Evolutionary conservation across 2,329 filamentous ascomycete species (phyloP).

Genomic region (Elsinoe perseae): DNA sequence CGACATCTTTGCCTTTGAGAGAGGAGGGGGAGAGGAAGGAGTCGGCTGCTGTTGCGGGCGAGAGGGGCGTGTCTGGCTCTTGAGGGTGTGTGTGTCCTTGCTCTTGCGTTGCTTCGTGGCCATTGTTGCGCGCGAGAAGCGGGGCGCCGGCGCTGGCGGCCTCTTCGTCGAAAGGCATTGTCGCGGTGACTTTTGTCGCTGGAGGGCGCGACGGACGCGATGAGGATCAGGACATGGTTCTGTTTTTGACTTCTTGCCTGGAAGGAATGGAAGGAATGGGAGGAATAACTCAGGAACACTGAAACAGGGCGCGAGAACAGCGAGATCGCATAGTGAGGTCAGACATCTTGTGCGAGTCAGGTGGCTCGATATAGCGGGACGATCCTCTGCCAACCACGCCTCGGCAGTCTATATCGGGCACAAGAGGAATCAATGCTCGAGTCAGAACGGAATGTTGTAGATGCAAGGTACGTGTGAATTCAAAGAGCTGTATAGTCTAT

Average conservation of each 20-base stretch:
- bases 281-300: background rate
- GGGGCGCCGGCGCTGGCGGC: background rate
- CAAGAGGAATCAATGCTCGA: background rate
- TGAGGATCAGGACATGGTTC: background rate
- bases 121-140: background rate
- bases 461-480: background rate
- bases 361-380: constrained; percentile 15
- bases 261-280: background rate
- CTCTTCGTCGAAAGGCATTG: constrained; percentile 8
- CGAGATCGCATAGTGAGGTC: background rate
- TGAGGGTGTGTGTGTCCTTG: background rate
- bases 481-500: background rate
- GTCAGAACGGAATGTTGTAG: too few relatives aligned
- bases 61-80: background rate
- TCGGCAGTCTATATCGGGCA: background rate
- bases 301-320: background rate
- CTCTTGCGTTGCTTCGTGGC: background rate
- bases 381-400: constrained; percentile 9
- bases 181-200: background rate
- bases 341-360: constrained; percentile 7
- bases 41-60: background rate
- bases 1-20: background rate
- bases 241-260: background rate
- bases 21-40: background rate
- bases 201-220: background rate